A percentile compares a stretch with the other conserved stretches of the same genome.
phyloP scores from a whole-genome alignment of 1,284 basidiomycete species.

The Sporisorium iseilematis-ciliati region DNA sequence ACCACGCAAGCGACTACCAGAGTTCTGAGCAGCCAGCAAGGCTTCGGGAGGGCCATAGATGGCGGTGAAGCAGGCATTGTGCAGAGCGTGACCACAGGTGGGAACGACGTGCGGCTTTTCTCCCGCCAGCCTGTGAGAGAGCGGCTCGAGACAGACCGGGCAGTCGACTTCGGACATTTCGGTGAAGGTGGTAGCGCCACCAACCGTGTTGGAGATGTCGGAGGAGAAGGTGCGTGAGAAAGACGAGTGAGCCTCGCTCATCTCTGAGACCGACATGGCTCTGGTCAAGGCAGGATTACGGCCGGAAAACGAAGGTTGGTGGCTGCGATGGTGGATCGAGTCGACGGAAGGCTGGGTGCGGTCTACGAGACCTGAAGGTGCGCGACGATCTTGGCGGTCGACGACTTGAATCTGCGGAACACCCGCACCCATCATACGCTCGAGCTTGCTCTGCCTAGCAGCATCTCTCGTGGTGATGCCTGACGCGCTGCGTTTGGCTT shows the following conservation, averaged over 20 bases:
- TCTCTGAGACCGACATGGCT: slow-evolving; percentile 26
- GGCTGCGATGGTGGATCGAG: slow-evolving; percentile 24
- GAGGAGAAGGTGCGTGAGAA: slow-evolving; percentile 33
- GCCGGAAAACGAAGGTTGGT: neutral
- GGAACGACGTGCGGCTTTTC: slow-evolving; percentile 97
- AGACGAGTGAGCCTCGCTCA: slow-evolving; percentile 28
- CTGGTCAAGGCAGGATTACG: slow-evolving; percentile 20
- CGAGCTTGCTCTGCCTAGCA: slow-evolving; percentile 51
- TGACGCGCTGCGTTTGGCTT: slow-evolving; percentile 34
- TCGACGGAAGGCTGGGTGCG: slow-evolving; percentile 9
- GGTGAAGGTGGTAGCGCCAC: slow-evolving; percentile 72
- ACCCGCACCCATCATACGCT: slow-evolving; percentile 58
- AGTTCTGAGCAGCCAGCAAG: slow-evolving; percentile 60
- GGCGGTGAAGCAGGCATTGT: slow-evolving; percentile 93
- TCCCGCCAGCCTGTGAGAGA: slow-evolving; percentile 83
- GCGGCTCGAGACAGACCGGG: slow-evolving; percentile 89
- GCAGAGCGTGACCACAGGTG: slow-evolving; percentile 95
- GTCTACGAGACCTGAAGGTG: slow-evolving; percentile 18
- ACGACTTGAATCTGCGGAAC: slow-evolving; percentile 48
- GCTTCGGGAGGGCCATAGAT: slow-evolving; percentile 89
- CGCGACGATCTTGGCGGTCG: slow-evolving; percentile 27
- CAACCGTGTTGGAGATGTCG: slow-evolving; percentile 34
- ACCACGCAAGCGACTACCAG: slow-evolving; percentile 30
- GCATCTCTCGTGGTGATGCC: slow-evolving; percentile 20
- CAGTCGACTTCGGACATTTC: slow-evolving; percentile 84